Base-by-base conservation (phyloP, 1,284 basidiomycete species). In the Rhodotorula sp. region DNA sequence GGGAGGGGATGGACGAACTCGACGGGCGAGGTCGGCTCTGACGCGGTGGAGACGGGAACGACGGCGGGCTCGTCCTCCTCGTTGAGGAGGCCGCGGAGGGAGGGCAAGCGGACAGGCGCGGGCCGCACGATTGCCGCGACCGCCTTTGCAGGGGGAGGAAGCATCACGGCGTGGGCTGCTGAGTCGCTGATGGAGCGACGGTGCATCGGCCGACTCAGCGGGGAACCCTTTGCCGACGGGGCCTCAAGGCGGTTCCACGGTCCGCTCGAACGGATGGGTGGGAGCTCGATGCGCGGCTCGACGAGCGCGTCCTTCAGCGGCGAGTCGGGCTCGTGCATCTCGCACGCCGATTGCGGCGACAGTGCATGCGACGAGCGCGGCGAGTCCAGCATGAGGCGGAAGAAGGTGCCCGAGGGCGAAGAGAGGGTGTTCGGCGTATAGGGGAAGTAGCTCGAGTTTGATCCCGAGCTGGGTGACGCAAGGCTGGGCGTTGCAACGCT, bases 301-400 rank as follows among this genome's bases (percentile, higher is more conserved):
- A n/a, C n/a, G n/a, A 21, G 46, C 7, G 2, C 34, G 44, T 46
- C 36, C 15, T 17, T 25, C 5, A 37, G 17, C 12, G 54, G 54
- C 25, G 55, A 58, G 19, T 27, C n/a, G 46, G 44, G 4, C 7
- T 29, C 39, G 25, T 22, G 25, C 2, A 6, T 10, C 3, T 2
- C 12, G 22, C 17, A 7, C 1, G 36, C n/a, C 17, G n/a, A 56
- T 19, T 36, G 41, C 6, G 53, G 32, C 25, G 50, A 51, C 48
- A 8, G 10, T 5, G 48, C 10, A 15, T 41, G 32, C 29, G 21
- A 21, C n/a, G 50, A 17, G 19, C 8, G 29, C 32, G 60, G 66
- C 34, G 71, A 70, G 36, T 70, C 57, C 57, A 70, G 62, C 22
- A 56, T 54, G 36, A 71, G 62, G 29, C 72, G 68, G 58, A 71